Percentiles rank a stretch among this genome's conserved stretches.
Conservation (phyloP, 2,329 filamentous ascomycete genomes). For the Ascochyta lentis region DNA sequence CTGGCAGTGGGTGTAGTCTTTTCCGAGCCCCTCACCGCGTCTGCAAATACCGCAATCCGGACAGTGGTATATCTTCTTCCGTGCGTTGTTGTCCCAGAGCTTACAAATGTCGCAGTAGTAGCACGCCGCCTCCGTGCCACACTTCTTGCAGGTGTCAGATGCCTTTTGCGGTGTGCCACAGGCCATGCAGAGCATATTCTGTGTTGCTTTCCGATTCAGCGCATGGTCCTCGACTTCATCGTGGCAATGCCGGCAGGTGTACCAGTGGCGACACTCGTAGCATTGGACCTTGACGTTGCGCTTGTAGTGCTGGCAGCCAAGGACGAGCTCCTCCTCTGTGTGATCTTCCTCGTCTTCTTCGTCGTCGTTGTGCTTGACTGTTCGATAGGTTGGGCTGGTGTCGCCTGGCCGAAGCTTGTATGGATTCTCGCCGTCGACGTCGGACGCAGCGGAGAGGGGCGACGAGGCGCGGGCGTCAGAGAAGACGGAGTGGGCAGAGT, state of each 20-base stretch:
- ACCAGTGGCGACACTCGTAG: conserved; percentile 87
- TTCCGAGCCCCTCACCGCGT: conserved; percentile 87
- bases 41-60: conserved; percentile 95
- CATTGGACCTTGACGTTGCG: conserved; percentile 97
- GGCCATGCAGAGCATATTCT: conserved; percentile 97
- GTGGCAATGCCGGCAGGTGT: conserved; percentile 94
- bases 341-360: conserved; percentile 59
- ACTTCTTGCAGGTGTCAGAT: conserved; percentile 77
- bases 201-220: conserved; percentile 81
- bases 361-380: conserved; percentile 17
- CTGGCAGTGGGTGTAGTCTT: conserved; percentile 99
- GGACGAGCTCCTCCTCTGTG: conserved; percentile 53
- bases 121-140: conserved; percentile 77
- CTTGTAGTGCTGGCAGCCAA: conserved; percentile 92
- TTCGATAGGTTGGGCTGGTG: conserved; percentile 41
- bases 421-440: conserved; percentile 43
- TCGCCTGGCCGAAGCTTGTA: conserved; percentile 46
- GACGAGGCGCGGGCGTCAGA: conserved; percentile 45
- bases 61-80: conserved; percentile 95
- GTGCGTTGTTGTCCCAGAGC: conserved; percentile 92
- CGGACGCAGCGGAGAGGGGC: conserved; percentile 43
- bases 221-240: conserved; percentile 80
- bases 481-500: conserved; percentile 43
- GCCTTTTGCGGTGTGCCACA: conserved; percentile 86
- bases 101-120: conserved; percentile 97